Base-by-base conservation (phyloP, 805 yeast genomes). In the Starmerella vaccinii region DNA sequence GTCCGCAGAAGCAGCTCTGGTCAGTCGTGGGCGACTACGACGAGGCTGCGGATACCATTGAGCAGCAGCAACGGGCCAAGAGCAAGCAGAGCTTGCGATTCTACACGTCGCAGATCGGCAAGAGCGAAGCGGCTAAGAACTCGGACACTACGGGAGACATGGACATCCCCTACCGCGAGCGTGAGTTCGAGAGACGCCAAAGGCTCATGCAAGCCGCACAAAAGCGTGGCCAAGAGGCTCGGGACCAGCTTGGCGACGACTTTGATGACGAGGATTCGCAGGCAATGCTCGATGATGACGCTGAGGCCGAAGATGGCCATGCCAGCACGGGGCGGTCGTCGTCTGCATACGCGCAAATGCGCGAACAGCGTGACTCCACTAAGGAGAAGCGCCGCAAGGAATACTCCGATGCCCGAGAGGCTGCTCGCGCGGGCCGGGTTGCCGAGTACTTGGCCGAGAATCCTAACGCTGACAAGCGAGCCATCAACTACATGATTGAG, bases 21-120 rank as follows among this genome's bases (percentile, higher is more conserved):
- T 47, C 55, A 2, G 54, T 50, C 15, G 61, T 62, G 5, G 75
- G 73, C 53, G 92, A 83, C 64, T 81, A 70, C 61, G 73, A 78
- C n/a, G 95, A 87, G 61, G 72, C 65, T 26, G 78, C 84, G 40
- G 94, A 84, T 46, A 92, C 80, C 24, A 80, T 87, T 44, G 97
- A 92, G 67, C 74, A 59, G 51, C 62, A 59, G 38, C 62, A 61
- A 3, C 56, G 63, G 1, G 59, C 76, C 41, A 95, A 86, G 62
- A 97, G 88, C 52, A 90, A 89, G 70, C 77, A 76, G 52, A 76
- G 95, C 2, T 76, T 92, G 61, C 81, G 97, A 54, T 92, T 92
- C 79, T 92, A 92, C 74, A 92, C 98, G 1, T 85, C 97, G 52
- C 89, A 90, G 68, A 89, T 92, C 66, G 96, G 88, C 65, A 95